Percentiles rank a stretch among this genome's conserved stretches.
These are phyloP conservation scores for Saraca asoca DNA, from an alignment of 331 rosid species.

Conservation along the genomic window DNA sequence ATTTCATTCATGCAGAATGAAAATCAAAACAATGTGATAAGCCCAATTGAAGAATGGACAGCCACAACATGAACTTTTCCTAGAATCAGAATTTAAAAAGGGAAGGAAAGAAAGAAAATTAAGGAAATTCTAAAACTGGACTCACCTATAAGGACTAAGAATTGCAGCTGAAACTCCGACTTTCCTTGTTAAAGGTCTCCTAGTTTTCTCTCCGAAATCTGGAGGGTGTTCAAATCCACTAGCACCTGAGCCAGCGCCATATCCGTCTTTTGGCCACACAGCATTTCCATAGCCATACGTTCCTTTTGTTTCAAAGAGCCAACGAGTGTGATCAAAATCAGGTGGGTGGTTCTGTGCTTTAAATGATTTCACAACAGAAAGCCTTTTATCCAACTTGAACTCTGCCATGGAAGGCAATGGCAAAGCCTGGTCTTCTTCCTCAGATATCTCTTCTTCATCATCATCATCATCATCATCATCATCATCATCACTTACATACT, in stretches of 20 bases:
- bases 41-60: too few species aligned
- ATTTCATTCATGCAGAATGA: too few species aligned
- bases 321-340: constrained; percentile 76
- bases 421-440: constrained; percentile 67
- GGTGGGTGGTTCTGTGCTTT: constrained; percentile 72
- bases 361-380: constrained; percentile 71
- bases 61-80: background rate
- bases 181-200: constrained; percentile 73
- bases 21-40: too few species aligned
- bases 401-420: constrained; percentile 80
- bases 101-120: too few species aligned
- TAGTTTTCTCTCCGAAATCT: constrained; percentile 57
- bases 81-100: background rate
- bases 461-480: constrained; percentile 41
- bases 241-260: constrained; percentile 54
- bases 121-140: background rate
- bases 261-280: constrained; percentile 86
- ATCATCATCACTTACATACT: constrained; percentile 46
- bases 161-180: constrained; percentile 75
- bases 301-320: constrained; percentile 90
- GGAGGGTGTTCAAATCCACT: constrained; percentile 72
- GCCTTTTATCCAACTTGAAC: constrained; percentile 70
- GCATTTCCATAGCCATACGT: constrained; percentile 91
- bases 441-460: constrained; percentile 44
- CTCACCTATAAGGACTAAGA: constrained; percentile 77